Percentiles rank a stretch among this genome's conserved stretches.
Evolutionary conservation across 2,329 filamentous ascomycete genomes (phyloP).

Genomic region (Cordyceps fumosorosea): DNA sequence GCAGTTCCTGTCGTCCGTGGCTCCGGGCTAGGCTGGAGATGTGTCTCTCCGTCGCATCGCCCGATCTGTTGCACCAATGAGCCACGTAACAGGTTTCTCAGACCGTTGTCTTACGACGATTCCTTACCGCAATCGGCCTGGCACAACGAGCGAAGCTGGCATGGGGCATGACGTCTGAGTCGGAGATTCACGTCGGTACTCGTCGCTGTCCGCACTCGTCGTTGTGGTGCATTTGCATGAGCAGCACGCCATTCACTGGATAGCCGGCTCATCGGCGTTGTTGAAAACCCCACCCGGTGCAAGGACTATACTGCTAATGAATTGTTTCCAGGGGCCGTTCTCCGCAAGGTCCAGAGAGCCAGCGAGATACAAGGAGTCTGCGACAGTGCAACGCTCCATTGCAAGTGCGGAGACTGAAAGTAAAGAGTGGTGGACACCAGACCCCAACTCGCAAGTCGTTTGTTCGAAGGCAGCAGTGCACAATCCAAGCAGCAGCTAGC

Average conservation of each 20-base stretch:
- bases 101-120: not conserved
- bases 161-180: not conserved
- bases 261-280: constrained; percentile 5
- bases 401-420: no score
- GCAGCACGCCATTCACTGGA: not conserved
- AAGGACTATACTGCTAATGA: not conserved
- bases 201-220: not conserved
- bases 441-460: not conserved
- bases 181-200: not conserved
- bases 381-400: not conserved
- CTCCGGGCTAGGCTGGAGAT: not conserved
- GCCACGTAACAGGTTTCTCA: not conserved
- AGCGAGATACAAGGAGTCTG: not conserved
- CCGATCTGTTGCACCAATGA: not conserved
- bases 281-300: not conserved
- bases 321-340: constrained; percentile 3
- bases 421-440: not conserved
- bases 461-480: not conserved
- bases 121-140: not conserved
- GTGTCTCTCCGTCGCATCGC: constrained; percentile 6
- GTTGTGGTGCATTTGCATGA: not conserved
- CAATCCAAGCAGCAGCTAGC: not conserved
- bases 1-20: not conserved
- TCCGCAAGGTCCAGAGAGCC: not conserved
- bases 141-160: not conserved